These are phyloP conservation scores for Ramalina peruviana DNA, from an alignment of 495 filamentous ascomycete genomes.

Conservation along the genomic window DNA sequence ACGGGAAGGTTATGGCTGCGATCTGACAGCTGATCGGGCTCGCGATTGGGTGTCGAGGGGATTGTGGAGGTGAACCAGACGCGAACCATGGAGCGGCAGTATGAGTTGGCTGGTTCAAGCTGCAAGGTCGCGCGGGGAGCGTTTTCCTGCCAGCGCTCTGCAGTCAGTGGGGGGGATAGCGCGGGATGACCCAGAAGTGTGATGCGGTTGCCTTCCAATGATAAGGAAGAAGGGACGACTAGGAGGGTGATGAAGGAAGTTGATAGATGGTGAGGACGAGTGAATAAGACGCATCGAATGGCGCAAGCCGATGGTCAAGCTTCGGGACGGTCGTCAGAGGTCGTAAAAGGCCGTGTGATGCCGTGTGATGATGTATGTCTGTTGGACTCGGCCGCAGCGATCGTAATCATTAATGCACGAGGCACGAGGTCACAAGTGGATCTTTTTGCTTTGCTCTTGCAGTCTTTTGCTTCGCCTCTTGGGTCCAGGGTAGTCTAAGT, in stretches of 20 bases:
- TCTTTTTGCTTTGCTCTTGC: too few species aligned
- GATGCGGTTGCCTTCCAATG: neutral
- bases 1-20: constrained; percentile 10
- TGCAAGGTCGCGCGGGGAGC: constrained; percentile 16
- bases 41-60: constrained; percentile 13
- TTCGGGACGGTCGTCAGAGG: too few species aligned
- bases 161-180: neutral
- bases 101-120: constrained; percentile 10
- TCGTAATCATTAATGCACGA: too few species aligned
- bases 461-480: constrained; percentile 1
- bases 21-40: constrained; percentile 10
- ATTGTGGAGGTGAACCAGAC: constrained; percentile 4
- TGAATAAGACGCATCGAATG: neutral
- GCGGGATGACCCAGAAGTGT: neutral
- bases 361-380: too few species aligned
- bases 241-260: neutral
- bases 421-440: too few species aligned
- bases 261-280: constrained; percentile 3
- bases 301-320: neutral
- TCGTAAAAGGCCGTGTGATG: too few species aligned
- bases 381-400: too few species aligned
- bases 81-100: constrained; percentile 1
- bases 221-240: neutral
- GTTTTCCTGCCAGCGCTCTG: neutral
- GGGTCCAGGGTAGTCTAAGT: constrained; percentile 20